Conservation (phyloP, 177 flowering plant genomes). For the Vitis hybrid region DNA sequence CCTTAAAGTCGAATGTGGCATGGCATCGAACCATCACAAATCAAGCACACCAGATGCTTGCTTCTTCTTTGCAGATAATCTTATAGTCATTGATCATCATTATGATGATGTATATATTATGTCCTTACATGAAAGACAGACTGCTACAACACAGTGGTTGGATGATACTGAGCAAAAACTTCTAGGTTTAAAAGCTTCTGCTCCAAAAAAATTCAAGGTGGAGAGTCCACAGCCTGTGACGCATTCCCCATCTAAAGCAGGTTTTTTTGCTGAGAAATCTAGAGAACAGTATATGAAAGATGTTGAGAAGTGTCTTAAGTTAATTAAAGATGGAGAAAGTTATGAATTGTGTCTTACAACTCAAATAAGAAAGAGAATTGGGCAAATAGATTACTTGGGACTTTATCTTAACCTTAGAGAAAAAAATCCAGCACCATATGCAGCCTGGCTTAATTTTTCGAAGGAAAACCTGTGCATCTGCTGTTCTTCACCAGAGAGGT, state of each 20-base stretch:
- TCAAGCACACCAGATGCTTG: constrained; percentile 93
- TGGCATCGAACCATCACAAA: constrained; percentile 52
- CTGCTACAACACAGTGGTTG: constrained; percentile 49
- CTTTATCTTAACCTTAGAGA: constrained; percentile 81
- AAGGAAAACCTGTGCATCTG: constrained; percentile 68
- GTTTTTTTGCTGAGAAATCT: constrained; percentile 64
- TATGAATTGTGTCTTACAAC: constrained; percentile 95
- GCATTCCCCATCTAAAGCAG: constrained; percentile 20
- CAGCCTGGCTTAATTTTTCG: constrained; percentile 92
- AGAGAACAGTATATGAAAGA: constrained; percentile 71
- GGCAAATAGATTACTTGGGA: constrained; percentile 49
- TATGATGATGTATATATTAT: constrained; percentile 67
- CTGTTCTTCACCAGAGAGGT: constrained; percentile 96
- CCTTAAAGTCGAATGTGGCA: constrained; percentile 90
- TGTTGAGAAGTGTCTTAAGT: constrained; percentile 64
- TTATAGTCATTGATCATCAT: constrained; percentile 77
- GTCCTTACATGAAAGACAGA: constrained; percentile 45
- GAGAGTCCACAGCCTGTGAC: constrained; percentile 10
- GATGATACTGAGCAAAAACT: constrained; percentile 67
- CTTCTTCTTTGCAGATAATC: constrained; percentile 89
- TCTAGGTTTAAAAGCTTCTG: constrained; percentile 32
- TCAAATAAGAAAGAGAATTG: constrained; percentile 59
- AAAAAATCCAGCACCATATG: constrained; percentile 92
- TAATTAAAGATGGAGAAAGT: constrained; percentile 94
- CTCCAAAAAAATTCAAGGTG: constrained; percentile 11